phyloP scores from a whole-genome alignment of 768 basidiomycete species.

The Boletus edulis region DNA sequence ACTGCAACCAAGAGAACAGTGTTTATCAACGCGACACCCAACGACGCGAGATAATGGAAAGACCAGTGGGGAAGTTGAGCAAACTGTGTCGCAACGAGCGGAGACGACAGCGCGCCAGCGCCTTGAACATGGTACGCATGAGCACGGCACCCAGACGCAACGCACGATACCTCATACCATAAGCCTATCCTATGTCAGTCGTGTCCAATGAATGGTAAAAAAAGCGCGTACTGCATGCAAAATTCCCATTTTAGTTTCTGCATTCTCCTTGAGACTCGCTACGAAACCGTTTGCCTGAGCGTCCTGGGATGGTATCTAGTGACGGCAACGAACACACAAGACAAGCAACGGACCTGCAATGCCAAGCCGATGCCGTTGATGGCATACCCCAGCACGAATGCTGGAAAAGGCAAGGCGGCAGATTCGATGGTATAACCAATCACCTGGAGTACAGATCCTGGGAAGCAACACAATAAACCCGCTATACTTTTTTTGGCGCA shows the following conservation, averaged over 20 bases:
- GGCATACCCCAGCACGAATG: constrained; percentile 40
- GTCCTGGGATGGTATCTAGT: constrained; percentile 29
- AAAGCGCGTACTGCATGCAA: constrained; percentile 35
- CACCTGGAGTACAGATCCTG: constrained; percentile 31
- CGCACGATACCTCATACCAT: constrained; percentile 28
- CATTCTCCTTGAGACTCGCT: constrained; percentile 38
- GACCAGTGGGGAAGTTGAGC: constrained; percentile 65
- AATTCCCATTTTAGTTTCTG: constrained; percentile 40
- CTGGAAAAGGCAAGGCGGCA: constrained; percentile 45
- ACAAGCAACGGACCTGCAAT: constrained; percentile 37
- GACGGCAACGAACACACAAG: neutral
- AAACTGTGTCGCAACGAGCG: constrained; percentile 82
- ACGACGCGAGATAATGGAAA: constrained; percentile 70
- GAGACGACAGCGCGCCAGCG: constrained; percentile 62
- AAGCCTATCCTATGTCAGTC: constrained; percentile 19
- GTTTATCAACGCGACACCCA: constrained; percentile 64
- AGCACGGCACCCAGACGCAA: constrained; percentile 2
- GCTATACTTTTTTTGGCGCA: too few species aligned
- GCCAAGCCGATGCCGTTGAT: constrained; percentile 47
- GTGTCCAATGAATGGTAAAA: neutral
- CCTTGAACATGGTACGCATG: constrained; percentile 37
- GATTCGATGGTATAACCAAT: constrained; percentile 36
- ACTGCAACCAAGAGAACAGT: constrained; percentile 48
- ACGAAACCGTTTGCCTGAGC: constrained; percentile 49
- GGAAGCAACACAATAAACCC: neutral